Base-by-base conservation (phyloP, 75 land plant genomes). In the Gnetum montanum region DNA sequence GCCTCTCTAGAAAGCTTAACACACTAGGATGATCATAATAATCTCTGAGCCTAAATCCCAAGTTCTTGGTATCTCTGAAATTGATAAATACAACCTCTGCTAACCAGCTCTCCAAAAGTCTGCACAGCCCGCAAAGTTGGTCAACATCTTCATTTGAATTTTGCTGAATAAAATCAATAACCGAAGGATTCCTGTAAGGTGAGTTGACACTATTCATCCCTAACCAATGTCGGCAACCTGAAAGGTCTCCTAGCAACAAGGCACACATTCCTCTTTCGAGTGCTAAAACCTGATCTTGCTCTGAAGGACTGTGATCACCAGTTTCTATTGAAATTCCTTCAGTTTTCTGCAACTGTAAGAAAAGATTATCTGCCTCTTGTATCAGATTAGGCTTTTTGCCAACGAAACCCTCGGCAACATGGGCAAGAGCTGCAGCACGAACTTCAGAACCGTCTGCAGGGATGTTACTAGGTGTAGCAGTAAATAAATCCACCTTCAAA, bases 21-120 rank as follows among this genome's bases (percentile, higher is more conserved):
- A 93, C 96, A 26, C 65, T 63, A 44, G 82, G 81, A 63, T 93
- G 87, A 70, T 93, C 98, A 69, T 85, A 93, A 36, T 93, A 93
- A 69, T 85, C 90, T 31, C 82, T 71, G 49, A 93, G 84, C 41
- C 34, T 76, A 36, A 82, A 84, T 7, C 59, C 61, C 13, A 88
- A 15, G 43, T 65, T 73, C 43, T 69, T 61, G 16, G 96, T 93
- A 60, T 93, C 84, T 58, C 86, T 80, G 52, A 84, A 93, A 65
- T 74, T 77, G 36, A 90, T 76, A 34, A 85, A 82, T 34, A 93
- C 90, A 58, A 87, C 83, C 61, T 93, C 95, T 55, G 57, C 48
- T 60, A 89, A 54, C 96, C 98, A 93, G 40, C 86, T 77, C 47
- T 92, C 97, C 62, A 92, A 72, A 23, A 92, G 56, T 50, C 76